phyloP scores from a whole-genome alignment of 768 basidiomycete species.

The Exsudoporus frostii region DNA sequence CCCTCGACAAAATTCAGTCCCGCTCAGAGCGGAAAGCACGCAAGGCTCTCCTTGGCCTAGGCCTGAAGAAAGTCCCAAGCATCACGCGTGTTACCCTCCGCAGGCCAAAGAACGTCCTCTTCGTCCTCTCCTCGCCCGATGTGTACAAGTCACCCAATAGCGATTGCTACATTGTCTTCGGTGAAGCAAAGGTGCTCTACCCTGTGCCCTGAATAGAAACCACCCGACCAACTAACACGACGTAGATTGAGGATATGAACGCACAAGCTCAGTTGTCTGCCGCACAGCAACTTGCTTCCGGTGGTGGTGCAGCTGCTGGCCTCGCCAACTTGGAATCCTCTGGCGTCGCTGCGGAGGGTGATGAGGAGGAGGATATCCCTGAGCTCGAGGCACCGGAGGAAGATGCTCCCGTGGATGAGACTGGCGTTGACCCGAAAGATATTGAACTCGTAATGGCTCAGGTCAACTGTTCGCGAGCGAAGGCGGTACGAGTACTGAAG shows the following conservation, averaged over 20 bases:
- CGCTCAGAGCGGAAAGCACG: constrained; percentile 93
- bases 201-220: constrained; percentile 5
- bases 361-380: constrained; percentile 77
- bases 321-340: constrained; percentile 49
- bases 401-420: constrained; percentile 80
- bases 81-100: constrained; percentile 95
- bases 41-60: constrained; percentile 87
- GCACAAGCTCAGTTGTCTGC: constrained; percentile 71
- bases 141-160: constrained; percentile 98
- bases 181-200: constrained; percentile 79
- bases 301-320: constrained; percentile 42
- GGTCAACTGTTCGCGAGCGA: constrained; percentile 87
- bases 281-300: constrained; percentile 70
- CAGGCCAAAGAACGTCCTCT: constrained; percentile 93
- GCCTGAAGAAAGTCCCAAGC: constrained; percentile 86
- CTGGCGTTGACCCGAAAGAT: constrained; percentile 88
- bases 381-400: constrained; percentile 81
- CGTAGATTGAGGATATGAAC: constrained; percentile 84
- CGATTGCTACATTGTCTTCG: constrained; percentile 99
- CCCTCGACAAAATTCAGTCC: constrained; percentile 91
- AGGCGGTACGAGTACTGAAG: constrained; percentile 87
- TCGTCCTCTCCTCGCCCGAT: constrained; percentile 90
- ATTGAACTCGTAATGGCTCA: constrained; percentile 91
- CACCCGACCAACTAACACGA: neutral
- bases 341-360: constrained; percentile 48